phyloP scores from a whole-genome alignment of 192 early-diverging fungal species.

The Backusella westeae region DNA sequence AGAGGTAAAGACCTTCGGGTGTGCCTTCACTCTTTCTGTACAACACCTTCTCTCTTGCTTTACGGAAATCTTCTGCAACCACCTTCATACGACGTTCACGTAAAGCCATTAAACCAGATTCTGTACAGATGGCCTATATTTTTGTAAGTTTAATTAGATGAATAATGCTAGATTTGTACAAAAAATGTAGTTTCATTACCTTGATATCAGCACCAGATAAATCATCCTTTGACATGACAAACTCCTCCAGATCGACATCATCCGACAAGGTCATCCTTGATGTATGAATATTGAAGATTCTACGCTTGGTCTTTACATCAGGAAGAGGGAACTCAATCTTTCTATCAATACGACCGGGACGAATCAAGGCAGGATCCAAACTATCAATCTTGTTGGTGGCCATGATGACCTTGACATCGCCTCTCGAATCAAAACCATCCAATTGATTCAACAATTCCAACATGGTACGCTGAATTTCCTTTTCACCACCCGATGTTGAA shows the following conservation, averaged over 20 bases:
- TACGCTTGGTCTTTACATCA: slow-evolving; percentile 95
- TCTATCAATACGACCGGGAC: slow-evolving; percentile 94
- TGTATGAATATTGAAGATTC: slow-evolving; percentile 96
- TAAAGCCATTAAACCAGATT: slow-evolving; percentile 95
- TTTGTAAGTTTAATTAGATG: no score
- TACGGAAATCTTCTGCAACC: slow-evolving; percentile 92
- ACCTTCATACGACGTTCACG: slow-evolving; percentile 99
- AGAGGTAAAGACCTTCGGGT: slow-evolving; percentile 92
- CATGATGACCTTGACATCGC: slow-evolving; percentile 99
- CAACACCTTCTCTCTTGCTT: slow-evolving; percentile 98
- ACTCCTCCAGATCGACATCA: slow-evolving; percentile 98
- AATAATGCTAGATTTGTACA: no score
- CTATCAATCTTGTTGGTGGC: slow-evolving; percentile 97
- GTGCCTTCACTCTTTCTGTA: slow-evolving; percentile 98
- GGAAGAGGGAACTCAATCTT: slow-evolving; percentile 99
- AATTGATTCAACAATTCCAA: slow-evolving; percentile 97
- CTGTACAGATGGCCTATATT: slow-evolving; percentile 93
- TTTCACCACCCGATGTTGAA: slow-evolving; percentile 90
- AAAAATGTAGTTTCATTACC: slow-evolving; percentile 27
- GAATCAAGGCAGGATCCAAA: slow-evolving; percentile 95
- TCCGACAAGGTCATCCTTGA: slow-evolving; percentile 91
- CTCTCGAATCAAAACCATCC: slow-evolving; percentile 94
- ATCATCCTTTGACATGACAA: slow-evolving; percentile 99
- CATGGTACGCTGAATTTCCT: slow-evolving; percentile 98
- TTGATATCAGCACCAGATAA: slow-evolving; percentile 98